phyloP scores from a whole-genome alignment of 208 protist genomes.

The Trypanosoma grayi region DNA sequence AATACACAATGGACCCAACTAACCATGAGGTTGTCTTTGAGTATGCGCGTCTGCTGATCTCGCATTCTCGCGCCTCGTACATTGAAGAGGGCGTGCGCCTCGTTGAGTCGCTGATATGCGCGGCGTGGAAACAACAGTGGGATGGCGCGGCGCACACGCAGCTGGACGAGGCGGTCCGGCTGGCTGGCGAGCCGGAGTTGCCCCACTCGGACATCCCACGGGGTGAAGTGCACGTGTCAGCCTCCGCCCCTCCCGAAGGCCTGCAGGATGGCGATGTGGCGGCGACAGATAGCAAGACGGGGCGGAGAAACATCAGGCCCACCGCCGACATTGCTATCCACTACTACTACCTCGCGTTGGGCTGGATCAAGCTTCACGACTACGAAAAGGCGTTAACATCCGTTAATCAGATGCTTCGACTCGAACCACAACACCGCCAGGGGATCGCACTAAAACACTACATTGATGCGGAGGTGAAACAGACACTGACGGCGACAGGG shows the following conservation, averaged over 20 bases:
- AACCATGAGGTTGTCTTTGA: constrained; percentile 47
- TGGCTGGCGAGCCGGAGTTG: not conserved
- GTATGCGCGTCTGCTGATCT: constrained; percentile 61
- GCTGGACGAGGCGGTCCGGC: not conserved
- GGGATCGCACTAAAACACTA: constrained; percentile 44
- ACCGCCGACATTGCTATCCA: constrained; percentile 40
- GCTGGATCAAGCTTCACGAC: constrained; percentile 68
- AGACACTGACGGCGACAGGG: constrained; percentile 30
- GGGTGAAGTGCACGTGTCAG: constrained; percentile 12
- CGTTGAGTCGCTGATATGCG: constrained; percentile 63
- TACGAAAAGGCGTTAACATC: constrained; percentile 56
- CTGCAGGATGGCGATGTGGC: constrained; percentile 12
- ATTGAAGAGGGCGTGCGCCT: constrained; percentile 65
- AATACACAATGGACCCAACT: constrained; percentile 30
- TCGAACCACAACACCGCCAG: constrained; percentile 49
- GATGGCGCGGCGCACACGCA: not conserved
- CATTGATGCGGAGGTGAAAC: constrained; percentile 34
- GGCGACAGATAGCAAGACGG: not conserved
- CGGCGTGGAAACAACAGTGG: constrained; percentile 51
- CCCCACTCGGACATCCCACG: constrained; percentile 8
- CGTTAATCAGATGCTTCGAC: constrained; percentile 50
- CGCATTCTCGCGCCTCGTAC: constrained; percentile 44
- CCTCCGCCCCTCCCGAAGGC: constrained; percentile 25
- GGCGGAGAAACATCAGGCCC: not conserved
- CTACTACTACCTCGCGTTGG: constrained; percentile 75